Conservation (phyloP, 1,139 yeast species). For the Taphrina wiesneri region DNA sequence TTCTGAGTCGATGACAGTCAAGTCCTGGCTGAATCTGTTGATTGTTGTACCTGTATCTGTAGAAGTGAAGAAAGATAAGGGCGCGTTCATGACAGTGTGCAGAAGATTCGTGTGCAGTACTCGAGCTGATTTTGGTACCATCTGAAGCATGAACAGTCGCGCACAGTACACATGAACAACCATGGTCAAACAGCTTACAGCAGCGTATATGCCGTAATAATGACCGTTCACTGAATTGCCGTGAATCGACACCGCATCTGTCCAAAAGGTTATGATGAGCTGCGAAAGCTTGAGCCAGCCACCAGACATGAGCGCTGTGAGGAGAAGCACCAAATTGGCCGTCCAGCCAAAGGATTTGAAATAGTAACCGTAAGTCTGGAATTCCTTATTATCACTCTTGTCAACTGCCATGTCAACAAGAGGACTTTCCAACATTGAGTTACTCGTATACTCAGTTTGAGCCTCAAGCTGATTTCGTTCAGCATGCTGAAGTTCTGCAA, state of each 20-base stretch:
- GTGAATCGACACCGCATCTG: neutral
- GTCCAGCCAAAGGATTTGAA: neutral
- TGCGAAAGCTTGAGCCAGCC: neutral
- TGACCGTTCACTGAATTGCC: neutral
- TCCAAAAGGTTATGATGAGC: neutral
- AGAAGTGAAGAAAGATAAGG: slow-evolving; percentile 66
- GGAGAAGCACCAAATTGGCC: neutral
- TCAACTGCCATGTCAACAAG: neutral
- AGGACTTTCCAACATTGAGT: neutral
- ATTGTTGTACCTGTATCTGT: slow-evolving; percentile 71
- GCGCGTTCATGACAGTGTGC: slow-evolving; percentile 65
- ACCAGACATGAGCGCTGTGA: neutral
- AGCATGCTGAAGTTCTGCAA: neutral
- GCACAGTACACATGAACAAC: neutral
- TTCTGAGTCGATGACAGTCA: slow-evolving; percentile 68
- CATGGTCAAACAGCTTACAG: neutral
- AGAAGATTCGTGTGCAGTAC: slow-evolving; percentile 54
- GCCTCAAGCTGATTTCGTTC: neutral
- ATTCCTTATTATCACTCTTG: neutral
- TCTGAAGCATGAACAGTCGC: neutral
- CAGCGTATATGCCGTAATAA: neutral
- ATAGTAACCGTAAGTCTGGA: neutral
- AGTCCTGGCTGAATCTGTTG: slow-evolving; percentile 72
- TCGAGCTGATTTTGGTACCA: slow-evolving; percentile 50
- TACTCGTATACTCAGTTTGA: neutral